These are phyloP conservation scores for Colletotrichum salicis DNA, from an alignment of 2,329 filamentous ascomycete genomes.

Conservation along the genomic window DNA sequence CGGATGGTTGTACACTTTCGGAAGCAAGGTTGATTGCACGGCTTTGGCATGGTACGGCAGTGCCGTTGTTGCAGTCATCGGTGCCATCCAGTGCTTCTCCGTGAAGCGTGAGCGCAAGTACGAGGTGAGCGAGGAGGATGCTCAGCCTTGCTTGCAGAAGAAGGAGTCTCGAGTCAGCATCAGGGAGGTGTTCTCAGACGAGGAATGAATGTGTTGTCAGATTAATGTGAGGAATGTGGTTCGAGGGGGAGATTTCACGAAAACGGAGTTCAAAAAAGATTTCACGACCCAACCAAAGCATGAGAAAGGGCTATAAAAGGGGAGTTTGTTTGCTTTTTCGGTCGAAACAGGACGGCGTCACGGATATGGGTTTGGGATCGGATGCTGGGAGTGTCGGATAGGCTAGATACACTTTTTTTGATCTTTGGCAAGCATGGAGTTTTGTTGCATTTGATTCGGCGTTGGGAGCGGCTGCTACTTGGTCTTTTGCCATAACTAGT, in stretches of 20 bases:
- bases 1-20: slow-evolving; percentile 71
- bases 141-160: slow-evolving; percentile 21
- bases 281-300: slow-evolving; percentile 20
- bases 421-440: slow-evolving; percentile 13
- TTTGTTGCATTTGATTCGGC: slow-evolving; percentile 19
- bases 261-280: slow-evolving; percentile 16
- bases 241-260: not conserved
- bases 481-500: not conserved
- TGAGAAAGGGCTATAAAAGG: slow-evolving; percentile 17
- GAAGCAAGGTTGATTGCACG: slow-evolving; percentile 67
- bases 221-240: slow-evolving; percentile 12
- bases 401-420: slow-evolving; percentile 25
- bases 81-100: slow-evolving; percentile 69
- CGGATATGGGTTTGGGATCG: not conserved
- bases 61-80: slow-evolving; percentile 64
- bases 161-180: slow-evolving; percentile 27
- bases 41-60: slow-evolving; percentile 73
- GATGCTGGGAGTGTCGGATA: slow-evolving; percentile 7
- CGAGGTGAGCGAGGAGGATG: slow-evolving; percentile 24
- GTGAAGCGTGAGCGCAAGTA: slow-evolving; percentile 49
- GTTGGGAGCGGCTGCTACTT: not conserved
- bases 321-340: slow-evolving; percentile 18
- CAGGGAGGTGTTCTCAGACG: slow-evolving; percentile 32
- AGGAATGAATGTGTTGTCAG: slow-evolving; percentile 25
- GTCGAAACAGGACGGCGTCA: slow-evolving; percentile 14